Evolutionary conservation across 2,329 filamentous ascomycete genomes (phyloP).

Genomic region (Parastagonospora avenae): DNA sequence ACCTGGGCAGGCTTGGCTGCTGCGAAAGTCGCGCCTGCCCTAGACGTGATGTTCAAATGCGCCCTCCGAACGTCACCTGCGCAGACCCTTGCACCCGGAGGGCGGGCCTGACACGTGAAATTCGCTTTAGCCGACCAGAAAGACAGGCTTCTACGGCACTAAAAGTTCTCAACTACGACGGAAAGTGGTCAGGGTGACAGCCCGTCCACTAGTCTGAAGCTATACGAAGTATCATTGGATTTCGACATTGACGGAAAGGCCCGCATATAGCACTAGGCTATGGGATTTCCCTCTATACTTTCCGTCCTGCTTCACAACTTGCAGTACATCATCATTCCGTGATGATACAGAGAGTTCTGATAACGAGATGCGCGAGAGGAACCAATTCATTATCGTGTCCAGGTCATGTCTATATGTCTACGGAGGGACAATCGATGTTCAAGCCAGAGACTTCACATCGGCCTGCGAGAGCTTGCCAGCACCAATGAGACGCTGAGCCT

Average conservation of each 20-base stretch:
- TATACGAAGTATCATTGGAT: too few species aligned
- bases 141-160: not conserved
- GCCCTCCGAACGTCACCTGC: not conserved
- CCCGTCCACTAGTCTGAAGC: too few species aligned
- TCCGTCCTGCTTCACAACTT: too few species aligned
- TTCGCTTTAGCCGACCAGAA: not conserved
- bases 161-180: not conserved
- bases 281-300: too few species aligned
- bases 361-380: not conserved
- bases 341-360: not conserved
- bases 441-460: slow-evolving; percentile 70
- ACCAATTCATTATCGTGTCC: slow-evolving; percentile 10
- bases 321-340: too few species aligned
- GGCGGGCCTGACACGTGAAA: slow-evolving; percentile 7
- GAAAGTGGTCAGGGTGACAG: too few species aligned
- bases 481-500: slow-evolving; percentile 77
- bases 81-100: slow-evolving; percentile 10
- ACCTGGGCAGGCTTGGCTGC: slow-evolving; percentile 36
- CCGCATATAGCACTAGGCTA: too few species aligned
- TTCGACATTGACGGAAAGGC: too few species aligned
- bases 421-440: slow-evolving; percentile 10
- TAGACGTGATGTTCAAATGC: slow-evolving; percentile 8
- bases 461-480: slow-evolving; percentile 86
- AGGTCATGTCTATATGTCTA: slow-evolving; percentile 25
- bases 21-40: slow-evolving; percentile 22